Evolutionary conservation across 1,284 basidiomycete species (phyloP).

Genomic region (Trametes polyzona): DNA sequence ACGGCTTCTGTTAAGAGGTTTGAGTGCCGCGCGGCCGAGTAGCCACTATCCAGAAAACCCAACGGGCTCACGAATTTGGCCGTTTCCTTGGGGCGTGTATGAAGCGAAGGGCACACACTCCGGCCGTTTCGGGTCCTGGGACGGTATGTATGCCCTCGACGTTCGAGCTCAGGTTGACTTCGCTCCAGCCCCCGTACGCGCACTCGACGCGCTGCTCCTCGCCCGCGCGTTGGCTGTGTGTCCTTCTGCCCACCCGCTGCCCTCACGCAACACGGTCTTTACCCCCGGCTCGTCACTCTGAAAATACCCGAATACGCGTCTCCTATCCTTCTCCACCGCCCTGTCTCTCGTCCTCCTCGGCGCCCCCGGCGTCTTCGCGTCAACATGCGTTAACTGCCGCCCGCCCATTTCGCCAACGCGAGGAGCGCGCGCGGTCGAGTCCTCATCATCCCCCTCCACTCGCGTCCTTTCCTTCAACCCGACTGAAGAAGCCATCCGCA

Average conservation of each 20-base stretch:
- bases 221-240: background rate
- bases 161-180: too few relatives aligned
- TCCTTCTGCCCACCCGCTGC: background rate
- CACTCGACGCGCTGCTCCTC: background rate
- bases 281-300: background rate
- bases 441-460: background rate
- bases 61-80: too few relatives aligned
- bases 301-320: slow-evolving; percentile 32
- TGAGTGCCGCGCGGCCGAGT: too few relatives aligned
- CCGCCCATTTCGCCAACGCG: slow-evolving; percentile 26
- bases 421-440: slow-evolving; percentile 27
- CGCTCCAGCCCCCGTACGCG: background rate
- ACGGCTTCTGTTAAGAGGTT: background rate
- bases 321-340: slow-evolving; percentile 42
- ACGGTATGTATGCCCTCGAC: too few relatives aligned
- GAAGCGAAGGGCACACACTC: too few relatives aligned
- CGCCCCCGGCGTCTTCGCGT: slow-evolving; percentile 30
- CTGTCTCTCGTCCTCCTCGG: slow-evolving; percentile 29
- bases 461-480: background rate
- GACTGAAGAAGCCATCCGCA: too few relatives aligned
- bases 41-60: too few relatives aligned
- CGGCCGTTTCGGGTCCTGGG: too few relatives aligned
- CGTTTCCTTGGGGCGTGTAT: too few relatives aligned
- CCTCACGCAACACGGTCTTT: background rate
- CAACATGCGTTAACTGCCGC: slow-evolving; percentile 21